Conservation (phyloP, 2,329 filamentous ascomycete species). For the Orbilia blumenaviensis region DNA sequence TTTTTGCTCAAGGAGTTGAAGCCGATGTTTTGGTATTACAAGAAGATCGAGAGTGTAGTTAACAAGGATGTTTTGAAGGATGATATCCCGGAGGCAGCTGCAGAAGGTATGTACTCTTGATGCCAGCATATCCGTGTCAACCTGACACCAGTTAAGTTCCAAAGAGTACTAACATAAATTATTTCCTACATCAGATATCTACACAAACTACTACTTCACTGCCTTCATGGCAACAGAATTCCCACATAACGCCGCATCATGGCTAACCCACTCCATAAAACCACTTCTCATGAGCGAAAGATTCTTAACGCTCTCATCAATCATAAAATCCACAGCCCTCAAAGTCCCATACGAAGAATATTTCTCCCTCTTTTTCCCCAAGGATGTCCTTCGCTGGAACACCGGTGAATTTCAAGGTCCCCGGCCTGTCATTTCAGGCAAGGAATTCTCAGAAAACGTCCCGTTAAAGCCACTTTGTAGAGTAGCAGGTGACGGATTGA, state of each 20-base stretch:
- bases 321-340: not conserved
- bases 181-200: slow-evolving; percentile 19
- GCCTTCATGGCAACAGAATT: slow-evolving; percentile 38
- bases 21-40: slow-evolving; percentile 23
- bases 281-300: slow-evolving; percentile 11
- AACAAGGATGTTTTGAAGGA: slow-evolving; percentile 16
- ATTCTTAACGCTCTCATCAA: slow-evolving; percentile 25
- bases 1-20: slow-evolving; percentile 24
- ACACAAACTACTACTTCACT: slow-evolving; percentile 29
- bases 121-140: not conserved
- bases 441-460: slow-evolving; percentile 27
- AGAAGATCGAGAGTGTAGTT: slow-evolving; percentile 15
- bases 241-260: slow-evolving; percentile 28
- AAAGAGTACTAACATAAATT: not conserved
- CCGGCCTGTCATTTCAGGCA: slow-evolving; percentile 7
- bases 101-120: slow-evolving; percentile 19
- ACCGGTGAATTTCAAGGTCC: slow-evolving; percentile 11
- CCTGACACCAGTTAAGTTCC: not conserved
- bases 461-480: slow-evolving; percentile 18
- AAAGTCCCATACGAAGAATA: slow-evolving; percentile 5
- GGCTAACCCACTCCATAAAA: slow-evolving; percentile 3
- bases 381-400: slow-evolving; percentile 30
- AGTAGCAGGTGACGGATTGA: slow-evolving; percentile 3
- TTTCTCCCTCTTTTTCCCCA: slow-evolving; percentile 12
- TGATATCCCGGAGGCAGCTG: not conserved